Percentiles rank a stretch among this genome's conserved stretches.
phyloP scores from a whole-genome alignment of 2,329 filamentous ascomycete genomes.

The Phoma sp. region DNA sequence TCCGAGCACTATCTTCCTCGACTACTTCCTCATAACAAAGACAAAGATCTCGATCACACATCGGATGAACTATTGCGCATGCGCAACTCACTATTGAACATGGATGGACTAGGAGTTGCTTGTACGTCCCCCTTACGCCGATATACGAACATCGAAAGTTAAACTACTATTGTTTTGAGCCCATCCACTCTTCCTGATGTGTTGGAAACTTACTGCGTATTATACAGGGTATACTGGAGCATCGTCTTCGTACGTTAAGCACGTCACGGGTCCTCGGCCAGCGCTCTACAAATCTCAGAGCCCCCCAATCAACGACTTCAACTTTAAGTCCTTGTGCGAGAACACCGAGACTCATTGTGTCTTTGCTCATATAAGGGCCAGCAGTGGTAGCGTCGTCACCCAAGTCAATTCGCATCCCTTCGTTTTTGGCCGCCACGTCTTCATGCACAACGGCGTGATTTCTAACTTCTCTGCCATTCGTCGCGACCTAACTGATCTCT shows the following conservation, averaged over 20 bases:
- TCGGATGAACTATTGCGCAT: constrained; percentile 54
- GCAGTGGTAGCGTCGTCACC: constrained; percentile 56
- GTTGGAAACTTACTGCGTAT: neutral
- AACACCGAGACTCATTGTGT: constrained; percentile 59
- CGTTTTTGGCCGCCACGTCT: constrained; percentile 59
- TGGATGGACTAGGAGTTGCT: constrained; percentile 62
- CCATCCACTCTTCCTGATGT: too few species aligned
- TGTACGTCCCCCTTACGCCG: constrained; percentile 43
- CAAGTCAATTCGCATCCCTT: constrained; percentile 63
- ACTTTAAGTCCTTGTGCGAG: constrained; percentile 59
- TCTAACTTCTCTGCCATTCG: constrained; percentile 56
- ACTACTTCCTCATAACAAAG: constrained; percentile 55
- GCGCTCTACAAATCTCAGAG: constrained; percentile 60
- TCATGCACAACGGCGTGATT: constrained; percentile 64
- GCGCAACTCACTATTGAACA: constrained; percentile 61
- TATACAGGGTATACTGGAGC: constrained; percentile 54
- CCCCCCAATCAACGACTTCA: constrained; percentile 60
- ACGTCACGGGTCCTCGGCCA: constrained; percentile 51
- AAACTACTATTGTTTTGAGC: too few species aligned
- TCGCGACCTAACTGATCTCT: constrained; percentile 53
- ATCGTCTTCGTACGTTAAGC: constrained; percentile 49
- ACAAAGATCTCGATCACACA: constrained; percentile 49
- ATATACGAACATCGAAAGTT: neutral
- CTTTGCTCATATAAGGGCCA: constrained; percentile 62
- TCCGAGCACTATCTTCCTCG: constrained; percentile 61